Evolutionary conservation across 768 basidiomycete genomes (phyloP), one percentile per base, ranked within the genome.

Genomic region (Chalciporus pseudorubinellus): DNA sequence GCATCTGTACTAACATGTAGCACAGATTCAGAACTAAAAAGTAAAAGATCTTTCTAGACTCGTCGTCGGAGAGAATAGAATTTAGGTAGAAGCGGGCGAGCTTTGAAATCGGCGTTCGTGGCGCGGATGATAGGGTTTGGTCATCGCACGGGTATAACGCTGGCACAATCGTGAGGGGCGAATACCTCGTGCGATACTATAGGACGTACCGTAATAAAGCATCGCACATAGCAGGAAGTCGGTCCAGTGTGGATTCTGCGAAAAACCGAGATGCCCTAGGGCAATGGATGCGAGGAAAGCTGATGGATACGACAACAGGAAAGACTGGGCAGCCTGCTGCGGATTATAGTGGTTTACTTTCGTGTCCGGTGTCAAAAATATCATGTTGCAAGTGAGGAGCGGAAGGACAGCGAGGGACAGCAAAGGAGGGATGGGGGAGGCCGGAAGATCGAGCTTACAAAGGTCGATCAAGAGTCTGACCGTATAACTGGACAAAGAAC

Each of bases 1-100:
- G 66, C 91, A 98, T 92, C 71, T 99, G 97, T 11, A 99, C 85
- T 38, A 89, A 77, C 97, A 99, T 98, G 71, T 92, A 99, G 57
- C 82, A 86, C 71, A 98, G 75, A 69, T 99, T 99, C 43, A 99
- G 75, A 69, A 95, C 79, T 44, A 98, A 75, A 72, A 99, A 99
- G 70, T 95, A 98, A 70, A 95, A 98, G 51, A 99, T 98, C 70
- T 89, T 90, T 60, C 93, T 80, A 18, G 92, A 95, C 66, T 98
- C 94, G 3, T 86, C 83, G 59, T 95, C 95, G 18, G 87, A 84
- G 33, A 98, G 77, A 50, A 99, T 91, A 11, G 90, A 87, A 64
- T 95, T 95, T 46, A 98, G 73, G 67, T 97, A 93, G 26, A 82
- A 79, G 47, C 81, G 79, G 50, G 79, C 68, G 33, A 82, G 68